Percentiles rank a stretch among this genome's conserved stretches.
Evolutionary conservation across 441 rosid genomes (phyloP).

Genomic region (Pelargonium citronellum): DNA sequence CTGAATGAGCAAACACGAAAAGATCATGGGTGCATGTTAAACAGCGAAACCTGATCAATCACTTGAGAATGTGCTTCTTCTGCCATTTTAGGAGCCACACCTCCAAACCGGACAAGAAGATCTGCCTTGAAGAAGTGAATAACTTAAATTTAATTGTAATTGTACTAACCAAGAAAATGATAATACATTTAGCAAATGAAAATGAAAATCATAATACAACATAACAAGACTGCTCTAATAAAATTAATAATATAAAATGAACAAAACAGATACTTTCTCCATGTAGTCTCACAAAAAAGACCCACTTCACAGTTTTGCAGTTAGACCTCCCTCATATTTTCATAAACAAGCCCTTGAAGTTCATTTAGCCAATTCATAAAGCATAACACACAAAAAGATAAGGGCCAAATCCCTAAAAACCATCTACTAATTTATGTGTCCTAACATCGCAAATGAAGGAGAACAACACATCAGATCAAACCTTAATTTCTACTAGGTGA

Average conservation of each 20-base stretch:
- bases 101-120: slow-evolving; percentile 73
- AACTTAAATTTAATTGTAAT: neutral
- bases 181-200: neutral
- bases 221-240: neutral
- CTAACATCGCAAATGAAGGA: neutral
- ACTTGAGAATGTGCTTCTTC: slow-evolving; percentile 79
- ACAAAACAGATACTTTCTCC: neutral
- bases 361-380: neutral
- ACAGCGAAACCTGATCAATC: slow-evolving; percentile 58
- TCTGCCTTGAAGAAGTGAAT: slow-evolving; percentile 55
- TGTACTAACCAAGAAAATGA: neutral
- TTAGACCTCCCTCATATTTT: neutral
- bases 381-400: neutral
- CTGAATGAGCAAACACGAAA: neutral
- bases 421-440: neutral
- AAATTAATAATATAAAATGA: neutral
- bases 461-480: neutral
- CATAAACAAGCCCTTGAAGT: neutral
- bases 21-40: neutral
- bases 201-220: neutral
- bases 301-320: no score
- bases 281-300: neutral
- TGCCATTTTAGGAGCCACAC: slow-evolving; percentile 93
- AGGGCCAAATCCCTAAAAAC: neutral
- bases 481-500: neutral